phyloP scores from a whole-genome alignment of 208 protist genomes.

The Leishmania gerbilli region DNA sequence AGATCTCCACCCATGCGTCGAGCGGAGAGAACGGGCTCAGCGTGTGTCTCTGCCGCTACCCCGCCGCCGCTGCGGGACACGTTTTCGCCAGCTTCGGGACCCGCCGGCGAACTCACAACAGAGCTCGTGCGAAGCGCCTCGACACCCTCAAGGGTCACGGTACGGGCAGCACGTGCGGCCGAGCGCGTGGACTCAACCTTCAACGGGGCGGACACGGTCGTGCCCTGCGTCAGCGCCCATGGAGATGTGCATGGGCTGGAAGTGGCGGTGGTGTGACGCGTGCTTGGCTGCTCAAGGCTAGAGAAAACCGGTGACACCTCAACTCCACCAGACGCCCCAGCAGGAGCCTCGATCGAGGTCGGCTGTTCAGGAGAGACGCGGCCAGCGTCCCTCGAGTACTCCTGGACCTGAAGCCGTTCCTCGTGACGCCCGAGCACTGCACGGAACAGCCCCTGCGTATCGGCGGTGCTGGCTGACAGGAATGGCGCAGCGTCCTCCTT shows the following conservation, averaged over 20 bases:
- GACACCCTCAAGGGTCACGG: neutral
- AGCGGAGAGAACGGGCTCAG: neutral
- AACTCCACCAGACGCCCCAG: neutral
- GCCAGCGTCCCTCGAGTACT: neutral
- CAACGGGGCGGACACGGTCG: no score
- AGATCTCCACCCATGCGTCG: neutral
- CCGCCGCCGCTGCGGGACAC: neutral
- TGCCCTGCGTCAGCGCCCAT: neutral
- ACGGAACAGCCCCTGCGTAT: slow-evolving; percentile 11
- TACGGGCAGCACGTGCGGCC: neutral
- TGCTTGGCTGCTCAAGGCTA: neutral
- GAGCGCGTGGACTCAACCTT: neutral
- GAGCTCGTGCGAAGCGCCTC: neutral
- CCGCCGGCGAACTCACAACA: neutral
- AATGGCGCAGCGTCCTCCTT: neutral
- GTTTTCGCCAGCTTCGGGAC: neutral
- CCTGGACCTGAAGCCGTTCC: slow-evolving; percentile 10
- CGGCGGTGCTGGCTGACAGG: neutral
- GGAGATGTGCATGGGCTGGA: neutral
- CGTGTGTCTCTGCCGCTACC: neutral
- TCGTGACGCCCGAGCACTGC: slow-evolving; percentile 15
- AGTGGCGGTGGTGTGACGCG: neutral
- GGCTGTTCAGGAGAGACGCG: neutral
- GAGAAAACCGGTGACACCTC: neutral
- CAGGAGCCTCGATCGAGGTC: neutral